Conservation (phyloP, 2,329 filamentous ascomycete species). For the Lecanicillium sp. region DNA sequence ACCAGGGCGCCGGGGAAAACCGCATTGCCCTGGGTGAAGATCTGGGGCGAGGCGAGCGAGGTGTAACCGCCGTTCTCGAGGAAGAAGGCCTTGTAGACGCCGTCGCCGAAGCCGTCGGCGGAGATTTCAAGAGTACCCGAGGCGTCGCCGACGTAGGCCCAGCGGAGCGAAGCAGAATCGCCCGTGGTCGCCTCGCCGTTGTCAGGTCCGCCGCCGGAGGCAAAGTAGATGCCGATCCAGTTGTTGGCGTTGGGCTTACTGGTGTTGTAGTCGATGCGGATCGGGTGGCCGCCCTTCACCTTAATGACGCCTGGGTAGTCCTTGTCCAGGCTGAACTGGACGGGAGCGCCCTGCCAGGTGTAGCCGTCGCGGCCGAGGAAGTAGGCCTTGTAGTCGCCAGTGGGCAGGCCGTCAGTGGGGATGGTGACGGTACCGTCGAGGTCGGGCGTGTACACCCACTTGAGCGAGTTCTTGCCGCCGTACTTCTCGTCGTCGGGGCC, state of each 20-base stretch:
- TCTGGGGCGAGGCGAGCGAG: background rate
- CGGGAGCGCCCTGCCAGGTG: slow-evolving; percentile 5
- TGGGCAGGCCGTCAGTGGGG: slow-evolving; percentile 3
- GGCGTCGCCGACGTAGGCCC: slow-evolving; percentile 5
- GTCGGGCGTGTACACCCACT: slow-evolving; percentile 4
- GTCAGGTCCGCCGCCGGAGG: slow-evolving; percentile 11
- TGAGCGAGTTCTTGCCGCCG: background rate
- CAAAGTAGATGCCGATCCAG: slow-evolving; percentile 13
- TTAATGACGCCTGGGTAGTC: background rate
- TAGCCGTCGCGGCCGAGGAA: slow-evolving; percentile 10
- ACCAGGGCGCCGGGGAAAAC: slow-evolving; percentile 3
- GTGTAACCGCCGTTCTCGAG: slow-evolving; percentile 6
- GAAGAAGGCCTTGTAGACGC: slow-evolving; percentile 12
- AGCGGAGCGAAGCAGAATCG: background rate
- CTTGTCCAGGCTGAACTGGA: slow-evolving; percentile 3
- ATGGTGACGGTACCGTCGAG: slow-evolving; percentile 6
- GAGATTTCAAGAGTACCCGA: background rate
- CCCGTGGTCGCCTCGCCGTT: background rate
- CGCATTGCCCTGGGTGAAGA: slow-evolving; percentile 9
- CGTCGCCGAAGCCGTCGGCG: slow-evolving; percentile 7
- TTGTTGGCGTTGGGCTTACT: slow-evolving; percentile 1
- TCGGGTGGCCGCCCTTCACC: slow-evolving; percentile 1
- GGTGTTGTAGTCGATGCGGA: slow-evolving; percentile 9
- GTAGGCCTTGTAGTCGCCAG: slow-evolving; percentile 12
- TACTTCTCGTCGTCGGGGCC: slow-evolving; percentile 8